Conservation (phyloP, 805 yeast genomes). For the Maudiozyma bulderi region DNA sequence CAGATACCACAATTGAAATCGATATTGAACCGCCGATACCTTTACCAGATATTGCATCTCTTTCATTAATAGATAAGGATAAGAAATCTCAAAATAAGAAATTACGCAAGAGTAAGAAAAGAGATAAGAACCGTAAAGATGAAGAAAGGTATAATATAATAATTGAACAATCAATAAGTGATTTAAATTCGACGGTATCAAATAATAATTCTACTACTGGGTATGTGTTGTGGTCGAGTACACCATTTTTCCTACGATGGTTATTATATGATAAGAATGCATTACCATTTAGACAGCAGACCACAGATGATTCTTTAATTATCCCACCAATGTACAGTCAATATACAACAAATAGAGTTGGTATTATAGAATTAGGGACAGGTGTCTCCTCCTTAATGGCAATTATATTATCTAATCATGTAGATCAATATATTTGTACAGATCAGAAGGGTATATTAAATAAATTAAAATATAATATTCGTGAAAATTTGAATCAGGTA, state of each 20-base stretch:
- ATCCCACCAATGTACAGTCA: constrained; percentile 1
- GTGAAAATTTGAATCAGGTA: constrained; percentile 20
- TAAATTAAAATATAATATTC: constrained; percentile 21
- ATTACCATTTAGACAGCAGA: constrained; percentile 6
- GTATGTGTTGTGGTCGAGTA: constrained; percentile 29
- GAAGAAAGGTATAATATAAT: constrained; percentile 14
- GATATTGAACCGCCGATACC: constrained; percentile 17
- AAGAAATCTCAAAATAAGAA: not conserved
- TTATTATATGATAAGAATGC: constrained; percentile 19
- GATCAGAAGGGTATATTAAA: constrained; percentile 27
- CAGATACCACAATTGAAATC: constrained; percentile 6
- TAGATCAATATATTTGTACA: constrained; percentile 21
- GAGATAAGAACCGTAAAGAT: not conserved
- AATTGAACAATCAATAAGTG: constrained; percentile 23
- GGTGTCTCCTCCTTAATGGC: constrained; percentile 27
- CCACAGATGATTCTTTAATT: too few species aligned
- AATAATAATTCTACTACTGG: constrained; percentile 31
- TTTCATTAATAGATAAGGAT: too few species aligned
- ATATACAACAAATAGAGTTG: constrained; percentile 1
- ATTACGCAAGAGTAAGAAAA: not conserved
- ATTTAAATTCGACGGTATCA: constrained; percentile 20
- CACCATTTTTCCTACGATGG: constrained; percentile 28
- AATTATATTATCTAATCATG: constrained; percentile 21
- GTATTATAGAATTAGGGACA: constrained; percentile 26
- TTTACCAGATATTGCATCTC: not conserved